phyloP scores from a whole-genome alignment of 179 eudicot species.

The Nepenthes alata region DNA sequence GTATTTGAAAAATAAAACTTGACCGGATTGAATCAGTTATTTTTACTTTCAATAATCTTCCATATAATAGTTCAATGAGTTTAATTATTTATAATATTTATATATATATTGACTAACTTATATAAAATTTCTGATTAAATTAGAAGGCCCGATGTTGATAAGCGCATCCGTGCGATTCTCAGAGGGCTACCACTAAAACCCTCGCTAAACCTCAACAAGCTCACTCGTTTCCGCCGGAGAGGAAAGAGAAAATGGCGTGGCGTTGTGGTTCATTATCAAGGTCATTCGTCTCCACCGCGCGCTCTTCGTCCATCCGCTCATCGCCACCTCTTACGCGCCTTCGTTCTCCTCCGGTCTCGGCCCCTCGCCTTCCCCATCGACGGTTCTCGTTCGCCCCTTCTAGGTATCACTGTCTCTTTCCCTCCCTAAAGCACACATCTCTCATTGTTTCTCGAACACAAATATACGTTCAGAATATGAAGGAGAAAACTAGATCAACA shows the following conservation, averaged over 20 bases:
- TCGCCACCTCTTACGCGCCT: constrained; percentile 11
- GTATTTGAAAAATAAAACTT: no score
- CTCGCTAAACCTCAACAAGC: constrained; percentile 9
- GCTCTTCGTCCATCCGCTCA: constrained; percentile 17
- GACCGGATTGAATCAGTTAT: no score
- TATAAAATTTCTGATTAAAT: no score
- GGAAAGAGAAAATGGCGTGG: constrained; percentile 21
- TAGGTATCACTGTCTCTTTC: constrained; percentile 13
- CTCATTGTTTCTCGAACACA: neutral
- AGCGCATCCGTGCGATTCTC: no score
- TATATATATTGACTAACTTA: no score
- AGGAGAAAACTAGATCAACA: no score
- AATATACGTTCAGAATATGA: no score
- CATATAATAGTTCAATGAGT: no score
- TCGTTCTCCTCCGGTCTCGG: constrained; percentile 19
- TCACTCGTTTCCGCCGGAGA: neutral
- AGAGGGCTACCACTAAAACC: constrained; percentile 1
- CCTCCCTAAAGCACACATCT: neutral
- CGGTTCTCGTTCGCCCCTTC: constrained; percentile 15
- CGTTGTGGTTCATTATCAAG: constrained; percentile 19
- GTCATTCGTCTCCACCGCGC: constrained; percentile 22
- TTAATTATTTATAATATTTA: no score
- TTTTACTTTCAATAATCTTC: no score
- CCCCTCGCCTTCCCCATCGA: constrained; percentile 17
- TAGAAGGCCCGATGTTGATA: no score